Evolutionary conservation across 768 basidiomycete genomes (phyloP).

Genomic region (Mycena olivaceomarginata): DNA sequence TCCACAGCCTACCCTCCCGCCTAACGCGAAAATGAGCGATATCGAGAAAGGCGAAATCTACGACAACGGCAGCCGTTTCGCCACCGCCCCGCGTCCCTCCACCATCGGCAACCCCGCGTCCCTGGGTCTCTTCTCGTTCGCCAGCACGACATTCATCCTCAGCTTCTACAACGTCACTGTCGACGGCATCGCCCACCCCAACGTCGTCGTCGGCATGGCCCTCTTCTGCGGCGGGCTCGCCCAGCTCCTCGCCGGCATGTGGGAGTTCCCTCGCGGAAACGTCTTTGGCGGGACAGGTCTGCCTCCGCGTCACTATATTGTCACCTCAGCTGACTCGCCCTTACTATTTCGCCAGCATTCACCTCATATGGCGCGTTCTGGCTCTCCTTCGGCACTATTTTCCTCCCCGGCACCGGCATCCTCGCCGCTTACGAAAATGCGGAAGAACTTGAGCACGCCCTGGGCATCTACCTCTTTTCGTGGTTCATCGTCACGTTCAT

Average conservation of each 20-base stretch:
- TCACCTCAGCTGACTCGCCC: not conserved
- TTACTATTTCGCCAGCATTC: constrained; percentile 71
- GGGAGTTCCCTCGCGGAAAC: constrained; percentile 86
- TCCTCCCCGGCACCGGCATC: constrained; percentile 83
- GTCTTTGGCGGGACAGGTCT: constrained; percentile 83
- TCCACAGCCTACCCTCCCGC: not conserved
- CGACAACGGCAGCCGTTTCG: constrained; percentile 8
- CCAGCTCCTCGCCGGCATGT: constrained; percentile 93
- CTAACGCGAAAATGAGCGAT: constrained; percentile 28
- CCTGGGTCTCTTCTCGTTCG: constrained; percentile 89
- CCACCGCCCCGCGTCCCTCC: constrained; percentile 17
- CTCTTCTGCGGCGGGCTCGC: constrained; percentile 89
- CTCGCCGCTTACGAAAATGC: constrained; percentile 65
- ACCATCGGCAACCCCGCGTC: constrained; percentile 78
- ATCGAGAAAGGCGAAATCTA: constrained; percentile 32
- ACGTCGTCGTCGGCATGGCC: constrained; percentile 92
- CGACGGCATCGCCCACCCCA: constrained; percentile 73
- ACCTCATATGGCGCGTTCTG: constrained; percentile 92
- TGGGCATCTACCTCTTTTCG: constrained; percentile 84
- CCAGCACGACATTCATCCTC: constrained; percentile 88
- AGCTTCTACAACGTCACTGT: constrained; percentile 82
- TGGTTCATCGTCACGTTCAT: constrained; percentile 87
- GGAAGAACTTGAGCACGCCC: constrained; percentile 67
- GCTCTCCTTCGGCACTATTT: constrained; percentile 87
- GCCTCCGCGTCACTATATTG: constrained; percentile 45